Base-by-base conservation (phyloP, 2,329 filamentous ascomycete genomes). In the Ophiostoma populinum region DNA sequence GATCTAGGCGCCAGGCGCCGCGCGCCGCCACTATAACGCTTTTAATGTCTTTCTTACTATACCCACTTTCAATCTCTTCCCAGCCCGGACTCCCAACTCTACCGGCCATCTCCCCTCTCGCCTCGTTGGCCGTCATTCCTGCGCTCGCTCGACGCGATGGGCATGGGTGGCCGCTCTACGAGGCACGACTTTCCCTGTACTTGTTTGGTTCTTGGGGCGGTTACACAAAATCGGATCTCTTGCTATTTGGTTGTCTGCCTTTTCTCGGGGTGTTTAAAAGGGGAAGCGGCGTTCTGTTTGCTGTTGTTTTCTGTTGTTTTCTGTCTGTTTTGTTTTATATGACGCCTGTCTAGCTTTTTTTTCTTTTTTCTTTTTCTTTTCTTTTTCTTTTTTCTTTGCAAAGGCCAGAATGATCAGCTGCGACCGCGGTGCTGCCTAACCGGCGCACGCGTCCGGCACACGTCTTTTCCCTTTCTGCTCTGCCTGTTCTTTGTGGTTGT, bases 251-350 rank as follows among this genome's bases (percentile, higher is more conserved):
- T 21, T 6, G 16, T 30, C 11, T 17, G 16, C 22, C 8, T 28
- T 27, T 20, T 21, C 6, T 7, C 7, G n/a, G n/a, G 24, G 24
- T 9, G 8, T 25, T 9, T 25, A n/a, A 25, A 25, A 25, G n/a
- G 24, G 24, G n/a, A 25, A 25, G 24, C 8, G 24, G 24, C 24
- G 24, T 25, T 25, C n/a, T 25, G 8, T 25, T 8, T 8, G n/a
- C 8, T 8, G 8, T 25, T 8, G 8, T 39, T n/a, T 26, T 36
- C 22, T 39, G 20, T n/a, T n/a, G n/a, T n/a, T n/a, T n/a, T n/a
- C n/a, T n/a, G 20, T 20, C 19, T 32, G 30, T 32, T 22, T 22
- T 20, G 30, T 21, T 13, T 21, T 15, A 15, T 11, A 20, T 30
- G 19, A 32, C 19, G 30, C 30, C 21, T 24, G 20, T 22, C 13